Base-by-base conservation (phyloP, 768 basidiomycete species). In the Suillus placidus region DNA sequence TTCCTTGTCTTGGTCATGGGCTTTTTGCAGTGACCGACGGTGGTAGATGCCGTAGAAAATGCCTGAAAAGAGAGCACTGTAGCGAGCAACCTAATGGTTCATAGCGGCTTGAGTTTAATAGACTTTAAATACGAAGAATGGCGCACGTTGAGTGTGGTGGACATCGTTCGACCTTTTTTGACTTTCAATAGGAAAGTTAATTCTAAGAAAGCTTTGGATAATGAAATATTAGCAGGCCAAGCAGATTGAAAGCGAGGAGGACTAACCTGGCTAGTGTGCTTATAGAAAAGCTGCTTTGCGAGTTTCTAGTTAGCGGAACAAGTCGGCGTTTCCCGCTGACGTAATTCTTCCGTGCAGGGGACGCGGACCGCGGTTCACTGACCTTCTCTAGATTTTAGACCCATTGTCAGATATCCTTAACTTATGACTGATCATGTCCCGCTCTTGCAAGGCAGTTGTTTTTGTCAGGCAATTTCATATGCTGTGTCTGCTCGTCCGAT, bases 11-110 rank as follows among this genome's bases (percentile, higher is more conserved):
- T 87, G 80, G 79, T 97, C 88, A 76, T 93, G 87, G 62, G 86
- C 81, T 68, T 87, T 85, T 82, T 97, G 95, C 70, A 99, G 81
- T 73, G 95, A 91, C 73, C 92, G 88, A 74, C 92, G 91, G 83
- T 98, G 96, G 74, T 88, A 88, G 77, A 96, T 89, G 75, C 97
- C 97, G 78, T 98, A 99, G 76, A 88, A 79, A 70, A 97, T 85
- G 75, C 97, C 97, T 51, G 88, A 84, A 69, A 90, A 80, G 71
- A 99, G 87, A 60, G 96, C 95, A 23, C 94, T 90, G 80, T 97
- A 99, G 74, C 97, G 93, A 73, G 91, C 91, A 78, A 97, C 97
- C 97, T 96, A 77, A 26, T 26, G 2, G 18, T 51, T 26, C 26
- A 56, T 20, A 51, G 65, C 55, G 26, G 18, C 37, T 58, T 58